Evolutionary conservation across 1,284 basidiomycete genomes (phyloP).

Genomic region (Schizophyllum commune): DNA sequence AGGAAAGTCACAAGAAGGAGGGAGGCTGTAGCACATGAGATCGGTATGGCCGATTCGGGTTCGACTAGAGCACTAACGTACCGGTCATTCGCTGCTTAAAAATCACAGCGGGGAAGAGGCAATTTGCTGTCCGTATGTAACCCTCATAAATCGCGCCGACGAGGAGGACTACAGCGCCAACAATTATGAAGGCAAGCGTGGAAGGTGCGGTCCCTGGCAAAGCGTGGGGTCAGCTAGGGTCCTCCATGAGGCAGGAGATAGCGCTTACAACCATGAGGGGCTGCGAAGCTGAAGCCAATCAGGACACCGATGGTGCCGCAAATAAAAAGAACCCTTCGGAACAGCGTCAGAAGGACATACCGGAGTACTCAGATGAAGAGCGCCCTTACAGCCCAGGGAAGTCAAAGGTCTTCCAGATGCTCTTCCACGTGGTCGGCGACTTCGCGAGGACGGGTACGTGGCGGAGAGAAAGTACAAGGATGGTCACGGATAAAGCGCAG

Average conservation of each 20-base stretch:
- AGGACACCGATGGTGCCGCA: slow-evolving; percentile 64
- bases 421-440: slow-evolving; percentile 45
- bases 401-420: slow-evolving; percentile 52
- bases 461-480: slow-evolving; percentile 52
- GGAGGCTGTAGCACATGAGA: slow-evolving; percentile 30
- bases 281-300: slow-evolving; percentile 70
- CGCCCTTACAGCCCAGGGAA: slow-evolving; percentile 61
- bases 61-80: slow-evolving; percentile 25
- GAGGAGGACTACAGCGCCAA: slow-evolving; percentile 46
- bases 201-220: slow-evolving; percentile 50
- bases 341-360: slow-evolving; percentile 13
- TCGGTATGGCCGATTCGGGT: slow-evolving; percentile 16
- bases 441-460: slow-evolving; percentile 39
- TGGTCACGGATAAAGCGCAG: slow-evolving; percentile 48
- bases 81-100: slow-evolving; percentile 55
- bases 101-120: slow-evolving; percentile 58
- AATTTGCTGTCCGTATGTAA: slow-evolving; percentile 51
- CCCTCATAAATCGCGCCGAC: slow-evolving; percentile 56
- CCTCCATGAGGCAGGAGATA: slow-evolving; percentile 3
- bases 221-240: slow-evolving; percentile 5
- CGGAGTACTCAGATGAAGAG: slow-evolving; percentile 6
- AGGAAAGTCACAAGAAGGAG: slow-evolving; percentile 51
- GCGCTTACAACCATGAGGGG: slow-evolving; percentile 56
- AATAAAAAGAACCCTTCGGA: slow-evolving; percentile 60
- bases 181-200: slow-evolving; percentile 51